Conservation (phyloP, 106 monocot genomes). For the Allium fistulosum region DNA sequence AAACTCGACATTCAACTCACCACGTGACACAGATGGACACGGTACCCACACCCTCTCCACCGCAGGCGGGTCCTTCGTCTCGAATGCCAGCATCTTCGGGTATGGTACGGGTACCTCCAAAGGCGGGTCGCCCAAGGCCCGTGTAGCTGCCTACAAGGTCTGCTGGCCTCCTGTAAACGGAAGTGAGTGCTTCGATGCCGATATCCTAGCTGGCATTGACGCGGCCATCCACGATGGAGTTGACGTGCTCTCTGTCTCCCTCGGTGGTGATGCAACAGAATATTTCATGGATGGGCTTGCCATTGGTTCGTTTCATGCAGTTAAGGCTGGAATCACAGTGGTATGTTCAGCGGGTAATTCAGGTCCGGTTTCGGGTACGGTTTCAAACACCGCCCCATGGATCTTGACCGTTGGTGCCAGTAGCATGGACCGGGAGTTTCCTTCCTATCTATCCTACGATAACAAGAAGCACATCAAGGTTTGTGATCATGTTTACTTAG, state of each 20-base stretch:
- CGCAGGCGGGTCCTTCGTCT: constrained; percentile 12
- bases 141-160: constrained; percentile 48
- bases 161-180: constrained; percentile 10
- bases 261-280: constrained; percentile 13
- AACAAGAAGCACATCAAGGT: constrained; percentile 7
- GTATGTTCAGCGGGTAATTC: constrained; percentile 21
- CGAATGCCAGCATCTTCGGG: constrained; percentile 19
- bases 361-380: constrained; percentile 6
- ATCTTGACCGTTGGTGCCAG: constrained; percentile 26
- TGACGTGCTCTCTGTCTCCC: constrained; percentile 42
- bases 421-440: constrained; percentile 27
- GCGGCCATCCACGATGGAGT: constrained; percentile 40
- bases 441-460: constrained; percentile 5
- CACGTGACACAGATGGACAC: constrained; percentile 17
- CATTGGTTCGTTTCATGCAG: constrained; percentile 24
- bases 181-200: constrained; percentile 26
- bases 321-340: constrained; percentile 17
- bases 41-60: constrained; percentile 33
- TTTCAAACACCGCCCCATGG: constrained; percentile 19
- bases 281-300: constrained; percentile 17
- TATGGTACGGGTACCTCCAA: constrained; percentile 44
- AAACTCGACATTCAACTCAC: constrained; percentile 11
- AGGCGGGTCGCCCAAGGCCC: constrained; percentile 39
- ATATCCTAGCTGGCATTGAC: constrained; percentile 42
- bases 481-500: neutral